A percentile compares a stretch with the other conserved stretches of the same genome.
Conservation (phyloP, 306 rosid species). For the Oxytropis ochrocephala region DNA sequence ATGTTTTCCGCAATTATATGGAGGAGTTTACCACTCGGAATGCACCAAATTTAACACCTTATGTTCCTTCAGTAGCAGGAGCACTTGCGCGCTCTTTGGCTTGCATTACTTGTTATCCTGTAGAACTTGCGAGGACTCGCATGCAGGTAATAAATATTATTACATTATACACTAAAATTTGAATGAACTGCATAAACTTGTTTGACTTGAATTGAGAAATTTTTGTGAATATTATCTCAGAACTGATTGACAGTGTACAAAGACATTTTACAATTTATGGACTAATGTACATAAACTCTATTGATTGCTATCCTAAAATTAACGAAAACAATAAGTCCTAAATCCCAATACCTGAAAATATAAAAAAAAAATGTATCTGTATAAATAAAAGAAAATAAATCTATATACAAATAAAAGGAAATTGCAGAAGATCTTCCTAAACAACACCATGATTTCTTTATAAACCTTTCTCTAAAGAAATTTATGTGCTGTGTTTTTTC, state of each 20-base stretch:
- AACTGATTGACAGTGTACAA: not conserved
- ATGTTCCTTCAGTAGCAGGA: slow-evolving; percentile 91
- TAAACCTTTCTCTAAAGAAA: not conserved
- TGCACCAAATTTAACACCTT: slow-evolving; percentile 70
- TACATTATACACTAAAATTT: not conserved
- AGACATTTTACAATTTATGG: not conserved
- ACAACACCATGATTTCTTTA: not conserved
- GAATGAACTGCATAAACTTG: not conserved
- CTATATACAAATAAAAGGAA: not conserved
- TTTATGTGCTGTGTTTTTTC: not conserved
- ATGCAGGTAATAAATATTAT: slow-evolving; percentile 63
- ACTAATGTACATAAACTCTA: not conserved
- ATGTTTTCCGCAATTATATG: slow-evolving; percentile 68
- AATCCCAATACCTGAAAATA: not conserved
- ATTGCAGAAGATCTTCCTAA: not conserved
- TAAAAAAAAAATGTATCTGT: not conserved
- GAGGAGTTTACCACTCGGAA: slow-evolving; percentile 55
- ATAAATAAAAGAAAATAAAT: not conserved
- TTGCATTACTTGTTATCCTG: slow-evolving; percentile 80
- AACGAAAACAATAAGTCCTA: not conserved
- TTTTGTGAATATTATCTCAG: not conserved
- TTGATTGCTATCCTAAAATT: not conserved
- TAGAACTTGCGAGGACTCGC: slow-evolving; percentile 93
- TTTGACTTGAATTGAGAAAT: not conserved
- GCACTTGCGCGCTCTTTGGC: slow-evolving; percentile 88